A percentile compares a stretch with the other conserved stretches of the same genome.
Conservation (phyloP, 345 rosid species). For the Moricandia arvensis region DNA sequence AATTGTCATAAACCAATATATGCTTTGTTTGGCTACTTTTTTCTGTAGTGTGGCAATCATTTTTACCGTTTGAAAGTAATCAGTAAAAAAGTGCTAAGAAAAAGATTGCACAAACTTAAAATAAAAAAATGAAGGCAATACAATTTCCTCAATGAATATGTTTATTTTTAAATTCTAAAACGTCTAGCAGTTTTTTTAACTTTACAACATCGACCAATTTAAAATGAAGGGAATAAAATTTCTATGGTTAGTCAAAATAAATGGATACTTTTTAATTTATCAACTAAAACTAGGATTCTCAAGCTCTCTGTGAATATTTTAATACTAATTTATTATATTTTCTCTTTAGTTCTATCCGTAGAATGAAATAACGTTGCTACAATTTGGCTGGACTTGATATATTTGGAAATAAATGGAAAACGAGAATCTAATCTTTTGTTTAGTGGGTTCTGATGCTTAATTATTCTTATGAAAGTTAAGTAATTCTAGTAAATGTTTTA, state of each 20-base stretch:
- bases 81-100: background rate
- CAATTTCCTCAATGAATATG: background rate
- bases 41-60: background rate
- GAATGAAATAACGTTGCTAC: constrained; percentile 26
- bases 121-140: background rate
- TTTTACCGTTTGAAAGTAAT: background rate
- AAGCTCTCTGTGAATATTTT: constrained; percentile 5
- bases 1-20: background rate
- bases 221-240: background rate
- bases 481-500: background rate
- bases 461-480: background rate
- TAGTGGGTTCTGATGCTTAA: constrained; percentile 29
- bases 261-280: constrained; percentile 1
- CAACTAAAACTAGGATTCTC: constrained; percentile 11
- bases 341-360: constrained; percentile 3
- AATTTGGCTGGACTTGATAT: constrained; percentile 27
- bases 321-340: constrained; percentile 5
- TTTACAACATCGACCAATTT: background rate
- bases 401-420: constrained; percentile 14
- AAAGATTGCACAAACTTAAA: background rate
- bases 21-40: background rate
- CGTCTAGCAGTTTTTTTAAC: background rate
- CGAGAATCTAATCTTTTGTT: constrained; percentile 4
- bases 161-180: background rate
- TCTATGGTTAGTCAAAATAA: constrained; percentile 5